Conservation (phyloP, 2,329 filamentous ascomycete genomes). For the Hymenotorrendiella dingleyae region DNA sequence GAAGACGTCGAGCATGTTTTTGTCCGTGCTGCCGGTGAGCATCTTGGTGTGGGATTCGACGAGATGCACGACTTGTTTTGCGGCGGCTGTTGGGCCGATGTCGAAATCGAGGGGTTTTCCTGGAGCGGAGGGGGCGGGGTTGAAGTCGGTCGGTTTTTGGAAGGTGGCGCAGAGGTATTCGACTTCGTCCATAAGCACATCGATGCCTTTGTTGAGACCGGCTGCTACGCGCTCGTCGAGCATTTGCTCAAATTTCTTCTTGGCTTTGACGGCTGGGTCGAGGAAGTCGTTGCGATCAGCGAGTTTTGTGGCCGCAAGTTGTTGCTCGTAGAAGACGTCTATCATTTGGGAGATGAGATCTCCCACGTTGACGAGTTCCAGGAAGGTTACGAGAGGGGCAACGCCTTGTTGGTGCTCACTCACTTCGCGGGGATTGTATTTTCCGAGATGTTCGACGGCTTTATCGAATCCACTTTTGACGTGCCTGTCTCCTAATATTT, state of each 20-base stretch:
- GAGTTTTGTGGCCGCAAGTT: slow-evolving; percentile 75
- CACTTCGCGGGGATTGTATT: slow-evolving; percentile 84
- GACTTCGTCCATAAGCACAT: slow-evolving; percentile 96
- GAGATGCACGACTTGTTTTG: slow-evolving; percentile 73
- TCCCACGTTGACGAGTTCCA: slow-evolving; percentile 96
- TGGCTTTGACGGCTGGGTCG: slow-evolving; percentile 83
- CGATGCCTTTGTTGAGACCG: slow-evolving; percentile 94
- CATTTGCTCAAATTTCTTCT: slow-evolving; percentile 99
- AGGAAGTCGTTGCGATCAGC: slow-evolving; percentile 92
- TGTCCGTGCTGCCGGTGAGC: slow-evolving; percentile 91
- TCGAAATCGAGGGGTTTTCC: slow-evolving; percentile 37
- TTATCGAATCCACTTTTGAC: slow-evolving; percentile 91
- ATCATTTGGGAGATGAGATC: slow-evolving; percentile 99
- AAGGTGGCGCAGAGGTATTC: slow-evolving; percentile 90
- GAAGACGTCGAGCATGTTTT: slow-evolving; percentile 97
- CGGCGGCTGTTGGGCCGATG: slow-evolving; percentile 72
- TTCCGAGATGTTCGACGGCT: slow-evolving; percentile 82
- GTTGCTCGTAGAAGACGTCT: slow-evolving; percentile 96
- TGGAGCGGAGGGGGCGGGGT: slow-evolving; percentile 51
- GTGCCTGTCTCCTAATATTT: slow-evolving; percentile 78
- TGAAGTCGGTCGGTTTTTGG: slow-evolving; percentile 84
- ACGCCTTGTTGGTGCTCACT: slow-evolving; percentile 66
- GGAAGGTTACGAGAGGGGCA: slow-evolving; percentile 87
- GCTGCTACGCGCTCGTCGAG: slow-evolving; percentile 94
- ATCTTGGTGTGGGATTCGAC: slow-evolving; percentile 87